Base-by-base conservation (phyloP, 1,284 basidiomycete genomes). In the Tilletia horrida region DNA sequence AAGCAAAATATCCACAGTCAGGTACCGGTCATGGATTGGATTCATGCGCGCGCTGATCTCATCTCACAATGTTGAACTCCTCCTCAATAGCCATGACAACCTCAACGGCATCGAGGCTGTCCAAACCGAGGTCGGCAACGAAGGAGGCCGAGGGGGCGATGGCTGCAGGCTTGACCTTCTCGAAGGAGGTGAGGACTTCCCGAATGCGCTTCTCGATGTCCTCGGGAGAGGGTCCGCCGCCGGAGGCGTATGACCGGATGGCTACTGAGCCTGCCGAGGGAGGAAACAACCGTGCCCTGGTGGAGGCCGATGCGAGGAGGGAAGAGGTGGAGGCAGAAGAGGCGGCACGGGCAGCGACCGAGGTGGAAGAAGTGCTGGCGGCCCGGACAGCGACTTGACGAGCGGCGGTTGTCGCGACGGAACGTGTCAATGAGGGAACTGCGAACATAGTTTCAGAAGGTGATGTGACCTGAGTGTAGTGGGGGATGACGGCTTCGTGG, bases 11-110 rank as follows among this genome's bases (percentile, higher is more conserved):
- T n/a, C n/a, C n/a, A n/a, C n/a, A n/a, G n/a, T n/a, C n/a, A n/a
- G n/a, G n/a, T n/a, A n/a, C n/a, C n/a, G n/a, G n/a, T n/a, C n/a
- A n/a, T n/a, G n/a, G n/a, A n/a, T n/a, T n/a, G n/a, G n/a, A n/a
- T n/a, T n/a, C n/a, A n/a, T n/a, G 23, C 4, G 16, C 29, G 3
- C 4, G 11, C 8, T 57, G 52, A 57, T 14, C 27, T 29, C n/a
- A 62, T 68, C 70, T 55, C 52, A 72, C 59, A 63, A 84, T 84
- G 65, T 82, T 82, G 75, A 86, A 86, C 82, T 92, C 95, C 89
- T 98, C 95, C 85, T 99, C 96, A 76, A 99, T 91, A 61, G 95
- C 93, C 94, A 99, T 97, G 78, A 98, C 92, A 52, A 97, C 94
- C 84, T 99, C 96, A 52, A 99, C 95, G 59, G 93, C 88, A 83